Evolutionary conservation across 192 early-diverging fungal species (phyloP).

Genomic region (Ambispora gerdemannii): DNA sequence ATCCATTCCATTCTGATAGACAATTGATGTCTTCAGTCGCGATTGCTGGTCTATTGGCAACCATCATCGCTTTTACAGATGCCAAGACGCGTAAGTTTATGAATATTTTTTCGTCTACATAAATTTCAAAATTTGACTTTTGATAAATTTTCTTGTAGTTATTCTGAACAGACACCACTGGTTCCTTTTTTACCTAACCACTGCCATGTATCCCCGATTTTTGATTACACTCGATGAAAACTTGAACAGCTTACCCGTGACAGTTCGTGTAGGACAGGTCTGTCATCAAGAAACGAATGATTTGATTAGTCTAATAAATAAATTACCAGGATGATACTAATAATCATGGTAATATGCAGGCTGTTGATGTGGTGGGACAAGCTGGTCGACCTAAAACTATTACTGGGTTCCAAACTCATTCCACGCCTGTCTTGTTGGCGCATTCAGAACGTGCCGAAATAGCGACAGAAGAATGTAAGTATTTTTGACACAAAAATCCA

Average conservation of each 20-base stretch:
- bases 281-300: not conserved
- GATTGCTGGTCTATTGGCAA: constrained; percentile 81
- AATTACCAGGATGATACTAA: not conserved
- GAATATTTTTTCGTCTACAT: not conserved
- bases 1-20: constrained; percentile 92
- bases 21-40: constrained; percentile 88
- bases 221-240: constrained; percentile 94
- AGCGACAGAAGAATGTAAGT: constrained; percentile 90
- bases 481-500: not conserved
- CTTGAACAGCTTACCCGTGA: constrained; percentile 75
- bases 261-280: constrained; percentile 91
- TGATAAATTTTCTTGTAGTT: constrained; percentile 52
- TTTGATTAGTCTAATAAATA: too few relatives aligned
- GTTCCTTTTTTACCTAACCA: constrained; percentile 88
- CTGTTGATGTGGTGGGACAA: constrained; percentile 99
- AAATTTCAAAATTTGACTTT: too few relatives aligned
- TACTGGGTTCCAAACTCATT: constrained; percentile 98
- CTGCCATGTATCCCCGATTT: constrained; percentile 97
- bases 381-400: constrained; percentile 98
- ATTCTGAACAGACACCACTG: constrained; percentile 90
- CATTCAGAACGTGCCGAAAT: constrained; percentile 97
- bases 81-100: constrained; percentile 71
- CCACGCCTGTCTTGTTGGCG: constrained; percentile 93
- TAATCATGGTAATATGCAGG: constrained; percentile 37
- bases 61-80: constrained; percentile 88